phyloP scores from a whole-genome alignment of 805 yeast species.

The Blastobotrys muscicola region DNA sequence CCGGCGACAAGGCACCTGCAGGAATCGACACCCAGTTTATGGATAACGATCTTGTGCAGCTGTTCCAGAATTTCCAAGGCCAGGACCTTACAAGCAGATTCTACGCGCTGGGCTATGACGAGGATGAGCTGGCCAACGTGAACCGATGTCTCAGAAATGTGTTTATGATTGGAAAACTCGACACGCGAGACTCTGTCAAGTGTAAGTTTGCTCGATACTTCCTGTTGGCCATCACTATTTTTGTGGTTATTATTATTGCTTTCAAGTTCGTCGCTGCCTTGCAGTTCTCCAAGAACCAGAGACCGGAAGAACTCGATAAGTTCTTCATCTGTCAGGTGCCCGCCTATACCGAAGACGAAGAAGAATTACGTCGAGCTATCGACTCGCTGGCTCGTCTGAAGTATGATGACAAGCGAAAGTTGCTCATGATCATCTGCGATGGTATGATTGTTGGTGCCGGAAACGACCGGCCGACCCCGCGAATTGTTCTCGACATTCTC shows the following conservation, averaged over 20 bases:
- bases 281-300: conserved; percentile 27
- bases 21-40: conserved; percentile 25
- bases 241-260: conserved; percentile 29
- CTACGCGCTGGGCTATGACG: conserved; percentile 19
- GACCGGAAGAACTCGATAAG: conserved; percentile 32
- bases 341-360: conserved; percentile 53
- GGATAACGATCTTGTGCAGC: conserved; percentile 21
- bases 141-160: conserved; percentile 30
- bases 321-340: conserved; percentile 41
- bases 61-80: conserved; percentile 29
- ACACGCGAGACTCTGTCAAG: conserved; percentile 29
- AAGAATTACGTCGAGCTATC: conserved; percentile 44
- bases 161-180: conserved; percentile 33
- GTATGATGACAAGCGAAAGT: conserved; percentile 50
- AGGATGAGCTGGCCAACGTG: conserved; percentile 19
- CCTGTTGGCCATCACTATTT: conserved; percentile 30
- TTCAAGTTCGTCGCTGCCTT: conserved; percentile 34
- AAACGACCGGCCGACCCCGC: conserved; percentile 49
- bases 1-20: conserved; percentile 18
- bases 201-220: conserved; percentile 36
- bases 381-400: conserved; percentile 51
- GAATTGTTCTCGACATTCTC: conserved; percentile 46
- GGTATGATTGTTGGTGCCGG: conserved; percentile 57
- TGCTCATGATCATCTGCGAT: conserved; percentile 49
- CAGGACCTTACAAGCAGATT: conserved; percentile 27